These are phyloP conservation scores for Thecaphora thlaspeos DNA, from an alignment of 1,284 basidiomycete genomes.

Conservation along the genomic window DNA sequence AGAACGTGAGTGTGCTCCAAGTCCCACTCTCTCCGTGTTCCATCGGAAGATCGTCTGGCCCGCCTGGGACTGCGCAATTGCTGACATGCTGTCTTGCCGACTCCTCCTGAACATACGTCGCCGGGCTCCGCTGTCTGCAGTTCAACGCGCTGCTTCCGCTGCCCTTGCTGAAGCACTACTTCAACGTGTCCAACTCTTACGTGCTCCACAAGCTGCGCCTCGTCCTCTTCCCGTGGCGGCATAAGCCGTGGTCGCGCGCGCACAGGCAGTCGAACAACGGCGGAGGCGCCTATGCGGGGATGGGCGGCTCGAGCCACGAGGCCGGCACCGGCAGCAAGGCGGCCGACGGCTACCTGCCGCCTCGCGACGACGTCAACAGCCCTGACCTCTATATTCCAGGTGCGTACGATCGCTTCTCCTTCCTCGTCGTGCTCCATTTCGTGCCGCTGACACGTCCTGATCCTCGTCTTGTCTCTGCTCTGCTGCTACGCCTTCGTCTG, in stretches of 20 bases:
- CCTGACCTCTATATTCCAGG: slow-evolving; percentile 96
- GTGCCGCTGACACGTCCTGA: no score
- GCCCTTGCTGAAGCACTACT: slow-evolving; percentile 76
- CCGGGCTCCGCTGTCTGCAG: no score
- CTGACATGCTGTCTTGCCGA: no score
- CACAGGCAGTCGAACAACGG: slow-evolving; percentile 35
- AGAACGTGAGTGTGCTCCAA: slow-evolving; percentile 84
- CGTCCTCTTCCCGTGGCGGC: slow-evolving; percentile 93
- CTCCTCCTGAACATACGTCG: no score
- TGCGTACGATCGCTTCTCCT: no score
- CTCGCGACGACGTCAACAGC: slow-evolving; percentile 90
- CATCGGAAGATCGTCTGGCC: no score
- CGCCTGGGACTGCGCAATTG: no score
- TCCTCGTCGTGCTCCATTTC: no score
- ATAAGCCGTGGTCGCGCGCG: slow-evolving; percentile 60
- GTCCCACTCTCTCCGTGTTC: no score
- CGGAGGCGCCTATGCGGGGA: slow-evolving; percentile 15
- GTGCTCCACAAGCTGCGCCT: slow-evolving; percentile 86
- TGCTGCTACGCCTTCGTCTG: background rate
- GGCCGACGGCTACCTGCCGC: slow-evolving; percentile 68
- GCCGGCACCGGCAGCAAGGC: slow-evolving; percentile 14
- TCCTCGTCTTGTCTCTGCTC: background rate
- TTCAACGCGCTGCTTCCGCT: slow-evolving; percentile 47
- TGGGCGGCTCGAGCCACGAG: slow-evolving; percentile 3
- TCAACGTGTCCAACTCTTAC: slow-evolving; percentile 95